Conservation (phyloP, 305 asterid species). For the Fraxinus platypoda region DNA sequence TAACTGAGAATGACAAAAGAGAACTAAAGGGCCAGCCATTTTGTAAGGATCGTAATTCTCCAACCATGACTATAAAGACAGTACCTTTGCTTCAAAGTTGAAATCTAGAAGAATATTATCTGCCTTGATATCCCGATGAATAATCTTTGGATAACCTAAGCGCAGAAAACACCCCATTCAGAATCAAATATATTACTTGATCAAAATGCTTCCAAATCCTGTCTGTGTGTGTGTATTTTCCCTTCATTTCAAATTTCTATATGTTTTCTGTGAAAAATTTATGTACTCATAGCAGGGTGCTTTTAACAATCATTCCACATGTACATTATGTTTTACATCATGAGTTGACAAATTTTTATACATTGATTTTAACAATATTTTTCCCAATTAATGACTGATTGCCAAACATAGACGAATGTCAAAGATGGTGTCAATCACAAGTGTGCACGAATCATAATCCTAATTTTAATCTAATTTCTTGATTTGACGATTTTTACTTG, state of each 20-base stretch:
- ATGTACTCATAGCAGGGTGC: no score
- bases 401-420: no score
- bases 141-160: constrained; percentile 87
- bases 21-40: neutral
- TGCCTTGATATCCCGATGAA: constrained; percentile 85
- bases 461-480: neutral
- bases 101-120: constrained; percentile 72
- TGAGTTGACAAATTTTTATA: no score
- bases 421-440: no score
- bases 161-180: constrained; percentile 4
- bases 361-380: no score
- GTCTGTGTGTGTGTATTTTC: no score
- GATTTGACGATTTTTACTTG: neutral
- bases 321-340: no score
- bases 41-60: neutral
- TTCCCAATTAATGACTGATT: no score
- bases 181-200: neutral
- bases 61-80: neutral
- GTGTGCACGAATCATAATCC: no score
- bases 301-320: no score
- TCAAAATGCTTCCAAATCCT: neutral
- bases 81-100: constrained; percentile 80
- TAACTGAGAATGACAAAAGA: neutral
- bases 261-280: no score
- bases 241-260: no score